phyloP scores from a whole-genome alignment of 1,284 basidiomycete species.

The Athelia psychrophila region DNA sequence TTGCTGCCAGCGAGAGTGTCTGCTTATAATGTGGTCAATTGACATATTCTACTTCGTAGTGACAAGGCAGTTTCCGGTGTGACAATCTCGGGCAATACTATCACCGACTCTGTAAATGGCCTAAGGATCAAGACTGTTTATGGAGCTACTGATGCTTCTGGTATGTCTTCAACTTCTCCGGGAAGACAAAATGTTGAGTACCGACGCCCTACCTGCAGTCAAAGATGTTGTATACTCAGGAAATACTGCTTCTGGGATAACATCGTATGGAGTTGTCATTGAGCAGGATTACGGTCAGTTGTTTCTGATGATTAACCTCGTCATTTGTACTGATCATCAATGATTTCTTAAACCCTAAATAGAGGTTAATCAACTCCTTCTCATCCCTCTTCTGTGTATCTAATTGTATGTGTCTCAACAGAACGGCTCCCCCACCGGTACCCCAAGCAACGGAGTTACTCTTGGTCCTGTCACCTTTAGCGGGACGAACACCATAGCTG shows the following conservation, averaged over 20 bases:
- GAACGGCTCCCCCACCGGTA: conserved; percentile 4
- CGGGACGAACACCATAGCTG: neutral
- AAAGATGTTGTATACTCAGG: neutral
- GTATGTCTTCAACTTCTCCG: neutral
- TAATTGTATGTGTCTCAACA: neutral
- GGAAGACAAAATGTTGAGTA: neutral
- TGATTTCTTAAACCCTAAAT: too few relatives aligned
- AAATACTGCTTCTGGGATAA: conserved; percentile 1
- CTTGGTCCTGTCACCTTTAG: conserved; percentile 2
- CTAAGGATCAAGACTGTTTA: conserved; percentile 3
- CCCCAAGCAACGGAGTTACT: conserved; percentile 1
- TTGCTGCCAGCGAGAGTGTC: too few relatives aligned
- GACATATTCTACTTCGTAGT: too few relatives aligned
- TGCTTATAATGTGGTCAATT: too few relatives aligned
- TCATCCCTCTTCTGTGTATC: neutral
- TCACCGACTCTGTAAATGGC: neutral
- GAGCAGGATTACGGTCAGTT: conserved; percentile 3
- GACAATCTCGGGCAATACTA: conserved; percentile 6
- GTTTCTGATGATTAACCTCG: too few relatives aligned
- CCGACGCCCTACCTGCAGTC: neutral
- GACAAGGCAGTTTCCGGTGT: conserved; percentile 5
- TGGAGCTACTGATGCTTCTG: conserved; percentile 2
- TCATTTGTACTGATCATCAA: too few relatives aligned
- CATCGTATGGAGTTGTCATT: conserved; percentile 1
- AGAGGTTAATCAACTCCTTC: neutral